These are phyloP conservation scores for Ammopiptanthus mongolicus DNA, from an alignment of 306 rosid species.

Conservation along the genomic window DNA sequence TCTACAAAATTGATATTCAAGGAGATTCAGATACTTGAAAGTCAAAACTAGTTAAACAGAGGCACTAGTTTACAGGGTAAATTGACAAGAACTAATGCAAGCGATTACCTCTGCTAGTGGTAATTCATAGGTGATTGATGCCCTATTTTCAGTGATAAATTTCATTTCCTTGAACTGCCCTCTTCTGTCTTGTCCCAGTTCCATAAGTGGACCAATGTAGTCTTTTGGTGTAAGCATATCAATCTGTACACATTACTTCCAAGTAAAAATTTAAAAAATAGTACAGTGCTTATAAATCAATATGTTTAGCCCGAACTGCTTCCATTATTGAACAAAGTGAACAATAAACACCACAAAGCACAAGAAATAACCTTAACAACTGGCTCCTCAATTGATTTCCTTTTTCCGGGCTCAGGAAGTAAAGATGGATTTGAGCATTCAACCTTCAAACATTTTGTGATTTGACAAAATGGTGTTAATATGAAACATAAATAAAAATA, in stretches of 20 bases:
- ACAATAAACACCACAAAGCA: constrained; percentile 5
- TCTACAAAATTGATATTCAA: constrained; percentile 32
- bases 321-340: constrained; percentile 16
- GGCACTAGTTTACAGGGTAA: constrained; percentile 2
- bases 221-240: constrained; percentile 94
- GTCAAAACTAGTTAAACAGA: constrained; percentile 12
- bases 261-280: constrained; percentile 10
- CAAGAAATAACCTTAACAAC: constrained; percentile 52
- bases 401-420: constrained; percentile 73
- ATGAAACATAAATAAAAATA: constrained; percentile 8
- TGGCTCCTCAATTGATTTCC: constrained; percentile 83
- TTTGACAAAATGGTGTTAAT: constrained; percentile 16
- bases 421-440: constrained; percentile 80
- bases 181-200: constrained; percentile 94
- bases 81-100: constrained; percentile 17
- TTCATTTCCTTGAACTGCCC: constrained; percentile 88
- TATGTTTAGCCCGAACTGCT: constrained; percentile 2
- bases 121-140: constrained; percentile 66
- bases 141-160: constrained; percentile 78
- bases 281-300: background rate
- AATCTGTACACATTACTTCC: constrained; percentile 46
- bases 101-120: constrained; percentile 78
- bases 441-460: constrained; percentile 36
- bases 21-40: constrained; percentile 17
- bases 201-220: constrained; percentile 87